Base-by-base conservation (phyloP, 495 filamentous ascomycete genomes). In the Podospora sp. region DNA sequence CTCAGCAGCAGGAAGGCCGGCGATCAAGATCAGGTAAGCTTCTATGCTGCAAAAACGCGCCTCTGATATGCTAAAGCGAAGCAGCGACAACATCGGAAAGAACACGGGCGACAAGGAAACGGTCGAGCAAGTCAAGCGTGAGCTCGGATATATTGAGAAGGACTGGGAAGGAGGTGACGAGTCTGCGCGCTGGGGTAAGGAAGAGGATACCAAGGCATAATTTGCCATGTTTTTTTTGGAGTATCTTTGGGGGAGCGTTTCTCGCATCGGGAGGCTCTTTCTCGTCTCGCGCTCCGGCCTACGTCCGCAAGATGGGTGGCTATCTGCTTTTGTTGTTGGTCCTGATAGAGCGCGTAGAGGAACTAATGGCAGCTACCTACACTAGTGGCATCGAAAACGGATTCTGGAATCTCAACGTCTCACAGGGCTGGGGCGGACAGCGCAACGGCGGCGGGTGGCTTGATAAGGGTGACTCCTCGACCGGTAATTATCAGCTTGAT, bases 41-140 rank as follows among this genome's bases (percentile, higher is more conserved):
- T 29, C 21, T 9, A 14, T 35, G 2, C 26, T 4, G 22, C 9
- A 9, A 2, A 24, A 2, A n/a, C n/a, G 26, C 2, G 22, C 8
- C 49, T 6, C 7, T 35, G 5, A 9, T 5, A 49, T 11, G 52
- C 63, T 65, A 57, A 65, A 24, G 1, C 6, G 2, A 20, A 50
- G 0, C 26, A 80, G 94, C 70, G 95, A 99, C 75, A 97, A 98
- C 74, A 85, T 92, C 72, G 93, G 93, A 51, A 99, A 99, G 84
- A 98, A 98, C 68, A 98, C 93, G 0, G 95, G 95, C 14, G 92
- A 97, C 70, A 85, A 86, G 71, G 83, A 80, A 29, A 93, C 88
- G 11, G 91, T 99, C 2, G 84, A 87, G 62, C 84, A 88, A 71
- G 94, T 97, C 46, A 99, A 99, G 87, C 80, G 86, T 71, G 81